A percentile compares a stretch with the other conserved stretches of the same genome.
phyloP scores from a whole-genome alignment of 1,139 yeast species.

The Arxiozyma telluris region DNA sequence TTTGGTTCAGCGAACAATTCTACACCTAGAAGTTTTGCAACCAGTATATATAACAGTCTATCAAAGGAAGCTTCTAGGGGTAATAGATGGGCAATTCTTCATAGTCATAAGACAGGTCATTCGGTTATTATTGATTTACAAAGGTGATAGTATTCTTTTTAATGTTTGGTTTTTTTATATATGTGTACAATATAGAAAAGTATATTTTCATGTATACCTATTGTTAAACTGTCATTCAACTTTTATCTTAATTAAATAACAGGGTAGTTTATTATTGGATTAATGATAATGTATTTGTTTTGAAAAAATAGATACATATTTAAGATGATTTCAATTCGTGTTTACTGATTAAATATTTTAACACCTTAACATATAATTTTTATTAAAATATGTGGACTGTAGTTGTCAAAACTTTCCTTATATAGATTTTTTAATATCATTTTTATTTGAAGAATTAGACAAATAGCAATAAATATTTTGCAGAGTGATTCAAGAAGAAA shows the following conservation, averaged over 20 bases:
- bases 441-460: too few relatives aligned
- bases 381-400: too few relatives aligned
- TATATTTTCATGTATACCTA: too few relatives aligned
- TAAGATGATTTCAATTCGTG: too few relatives aligned
- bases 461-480: too few relatives aligned
- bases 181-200: neutral
- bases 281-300: neutral
- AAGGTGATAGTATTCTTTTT: conserved; percentile 31
- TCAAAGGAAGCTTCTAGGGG: conserved; percentile 67
- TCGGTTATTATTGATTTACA: conserved; percentile 62
- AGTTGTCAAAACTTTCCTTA: too few relatives aligned
- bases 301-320: too few relatives aligned
- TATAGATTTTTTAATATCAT: too few relatives aligned
- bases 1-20: conserved; percentile 56
- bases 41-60: conserved; percentile 60
- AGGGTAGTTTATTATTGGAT: neutral
- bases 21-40: conserved; percentile 67
- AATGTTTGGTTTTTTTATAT: neutral
- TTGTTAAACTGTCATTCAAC: neutral
- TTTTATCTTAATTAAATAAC: too few relatives aligned
- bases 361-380: too few relatives aligned
- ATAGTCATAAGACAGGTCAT: conserved; percentile 65
- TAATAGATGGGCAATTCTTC: conserved; percentile 61
- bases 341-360: too few relatives aligned
- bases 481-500: too few relatives aligned